These are phyloP conservation scores for Naematelia encephala DNA, from an alignment of 768 basidiomycete genomes.

Conservation along the genomic window DNA sequence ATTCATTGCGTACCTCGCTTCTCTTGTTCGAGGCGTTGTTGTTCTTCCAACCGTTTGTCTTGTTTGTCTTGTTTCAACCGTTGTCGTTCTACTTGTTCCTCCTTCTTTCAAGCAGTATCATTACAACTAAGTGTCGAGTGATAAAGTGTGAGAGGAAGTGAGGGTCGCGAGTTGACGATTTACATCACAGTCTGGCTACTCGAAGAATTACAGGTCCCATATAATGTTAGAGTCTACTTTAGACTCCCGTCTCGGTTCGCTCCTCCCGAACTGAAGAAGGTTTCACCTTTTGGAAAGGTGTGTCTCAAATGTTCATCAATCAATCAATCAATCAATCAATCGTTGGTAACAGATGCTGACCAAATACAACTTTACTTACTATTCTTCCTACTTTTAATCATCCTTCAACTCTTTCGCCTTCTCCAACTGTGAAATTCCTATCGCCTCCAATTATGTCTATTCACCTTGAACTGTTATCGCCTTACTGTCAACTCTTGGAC, in stretches of 20 bases:
- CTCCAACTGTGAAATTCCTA: too few relatives aligned
- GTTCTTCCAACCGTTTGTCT: background rate
- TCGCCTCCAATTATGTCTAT: background rate
- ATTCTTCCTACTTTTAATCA: too few relatives aligned
- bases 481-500: background rate
- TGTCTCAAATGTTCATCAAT: background rate
- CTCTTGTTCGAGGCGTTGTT: background rate
- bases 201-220: constrained; percentile 43
- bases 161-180: background rate
- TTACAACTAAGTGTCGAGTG: background rate
- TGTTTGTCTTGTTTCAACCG: too few relatives aligned
- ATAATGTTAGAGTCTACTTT: constrained; percentile 43
- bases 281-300: constrained; percentile 41
- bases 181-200: constrained; percentile 39
- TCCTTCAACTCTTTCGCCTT: too few relatives aligned
- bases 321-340: too few relatives aligned
- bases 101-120: too few relatives aligned
- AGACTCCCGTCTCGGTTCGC: constrained; percentile 24
- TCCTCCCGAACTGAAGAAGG: constrained; percentile 33
- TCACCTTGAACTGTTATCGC: background rate
- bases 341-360: too few relatives aligned
- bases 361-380: too few relatives aligned
- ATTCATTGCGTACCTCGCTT: too few relatives aligned
- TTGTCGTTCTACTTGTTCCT: too few relatives aligned
- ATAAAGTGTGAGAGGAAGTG: background rate